A percentile compares a stretch with the other conserved stretches of the same genome.
Evolutionary conservation across 179 eudicot genomes (phyloP).

Genomic region (Heliamphora ciliata): DNA sequence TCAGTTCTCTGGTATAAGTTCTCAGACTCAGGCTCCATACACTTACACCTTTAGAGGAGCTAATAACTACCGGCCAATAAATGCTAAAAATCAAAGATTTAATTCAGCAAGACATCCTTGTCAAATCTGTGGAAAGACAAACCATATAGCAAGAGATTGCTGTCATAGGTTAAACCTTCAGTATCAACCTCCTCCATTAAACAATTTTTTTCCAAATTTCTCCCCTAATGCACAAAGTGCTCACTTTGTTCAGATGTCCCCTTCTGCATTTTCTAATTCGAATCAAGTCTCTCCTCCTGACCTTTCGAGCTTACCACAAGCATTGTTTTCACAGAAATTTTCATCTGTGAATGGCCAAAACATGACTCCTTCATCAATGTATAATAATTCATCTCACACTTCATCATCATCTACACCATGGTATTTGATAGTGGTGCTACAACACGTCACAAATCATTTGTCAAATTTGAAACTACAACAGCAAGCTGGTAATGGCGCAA

Average conservation of each 20-base stretch:
- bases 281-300: too few species aligned
- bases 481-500: neutral
- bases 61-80: neutral
- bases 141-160: neutral
- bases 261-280: too few species aligned
- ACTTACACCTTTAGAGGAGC: neutral
- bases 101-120: neutral
- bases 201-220: too few species aligned
- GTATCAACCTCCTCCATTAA: too few species aligned
- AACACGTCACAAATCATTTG: neutral
- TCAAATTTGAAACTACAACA: neutral
- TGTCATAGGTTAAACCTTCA: neutral
- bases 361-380: too few species aligned
- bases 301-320: too few species aligned
- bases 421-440: neutral
- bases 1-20: neutral
- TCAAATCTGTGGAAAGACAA: neutral
- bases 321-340: too few species aligned
- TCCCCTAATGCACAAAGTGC: too few species aligned
- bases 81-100: too few species aligned
- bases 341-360: too few species aligned
- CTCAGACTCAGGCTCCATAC: neutral
- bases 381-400: too few species aligned
- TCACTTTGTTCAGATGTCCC: too few species aligned
- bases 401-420: neutral